These are phyloP conservation scores for Copromyces sp. DNA, from an alignment of 495 filamentous ascomycete genomes.

Conservation along the genomic window DNA sequence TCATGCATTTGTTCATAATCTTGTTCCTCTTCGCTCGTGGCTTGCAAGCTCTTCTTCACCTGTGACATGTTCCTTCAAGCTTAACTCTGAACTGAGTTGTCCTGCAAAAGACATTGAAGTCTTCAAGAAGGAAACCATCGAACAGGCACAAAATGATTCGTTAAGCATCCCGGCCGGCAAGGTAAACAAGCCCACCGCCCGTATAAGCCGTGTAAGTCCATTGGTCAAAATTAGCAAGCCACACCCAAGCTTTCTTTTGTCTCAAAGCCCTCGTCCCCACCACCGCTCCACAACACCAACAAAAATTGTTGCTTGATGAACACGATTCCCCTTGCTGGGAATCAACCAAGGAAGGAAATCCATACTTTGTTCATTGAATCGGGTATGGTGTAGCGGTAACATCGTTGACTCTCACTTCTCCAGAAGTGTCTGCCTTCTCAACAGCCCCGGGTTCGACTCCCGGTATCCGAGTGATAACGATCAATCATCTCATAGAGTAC, in stretches of 20 bases:
- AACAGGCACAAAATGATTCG: background rate
- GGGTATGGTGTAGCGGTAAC: background rate
- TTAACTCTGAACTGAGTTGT: no score
- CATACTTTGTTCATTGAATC: background rate
- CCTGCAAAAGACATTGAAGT: no score
- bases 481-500: background rate
- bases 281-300: background rate
- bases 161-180: background rate
- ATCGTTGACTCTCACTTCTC: background rate
- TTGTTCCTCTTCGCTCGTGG: background rate
- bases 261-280: background rate
- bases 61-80: no score
- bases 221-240: background rate
- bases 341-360: background rate
- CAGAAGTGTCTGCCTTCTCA: background rate
- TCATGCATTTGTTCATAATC: background rate
- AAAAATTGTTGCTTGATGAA: background rate
- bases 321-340: fast-evolving
- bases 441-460: background rate
- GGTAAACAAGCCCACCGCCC: background rate
- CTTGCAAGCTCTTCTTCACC: no score
- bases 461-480: background rate
- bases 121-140: no score
- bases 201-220: background rate
- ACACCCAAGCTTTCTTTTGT: background rate